Base-by-base conservation (phyloP, 1,139 yeast genomes). In the Arxiozyma telluris region DNA sequence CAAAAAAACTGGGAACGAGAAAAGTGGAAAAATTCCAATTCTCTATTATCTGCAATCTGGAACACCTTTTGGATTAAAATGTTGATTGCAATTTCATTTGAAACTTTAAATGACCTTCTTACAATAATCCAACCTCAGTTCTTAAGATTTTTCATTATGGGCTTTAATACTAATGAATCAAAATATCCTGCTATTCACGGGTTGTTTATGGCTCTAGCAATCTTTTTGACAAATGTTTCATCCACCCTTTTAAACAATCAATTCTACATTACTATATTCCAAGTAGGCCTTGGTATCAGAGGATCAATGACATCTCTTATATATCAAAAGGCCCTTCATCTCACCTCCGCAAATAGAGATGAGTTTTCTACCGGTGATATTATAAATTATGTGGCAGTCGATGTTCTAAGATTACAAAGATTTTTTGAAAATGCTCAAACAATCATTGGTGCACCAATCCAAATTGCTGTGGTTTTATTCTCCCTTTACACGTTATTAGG, bases 401-500 rank as follows among this genome's bases (percentile, higher is more conserved):
- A 82, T 68, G 79, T 78, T n/a, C 68, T 65, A 42, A 75, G 82
- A 60, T 75, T 83, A 49, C 87, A 79, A 57, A 76, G 74, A 27
- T 67, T 81, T 52, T 71, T 81, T 4, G 77, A 76, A 57, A 77
- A 78, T 54, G 70, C 83, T 46, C 83, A 80, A 55, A 74, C 77
- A 3, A 61, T 84, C 50, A 70, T 84, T 55, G 78, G 84, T 49
- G 80, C 84, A 0, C 91, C 90, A 1, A 67, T 80, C 8, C 79
- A 82, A 55, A 71, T 84, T 39, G 64, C 78, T 0, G 64, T 83
- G 34, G 82, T 87, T 56, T 62, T 83, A 39, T 48, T 72, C 17
- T 82, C 87, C 1, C 69, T 86, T 38, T 80, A 83, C 69, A 69
- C 75, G 22, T 68, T 86, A 22, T 64, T 86, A 8, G 93, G 93